These are phyloP conservation scores for Daldinia sp. DNA, from an alignment of 2,329 filamentous ascomycete species.

Conservation along the genomic window DNA sequence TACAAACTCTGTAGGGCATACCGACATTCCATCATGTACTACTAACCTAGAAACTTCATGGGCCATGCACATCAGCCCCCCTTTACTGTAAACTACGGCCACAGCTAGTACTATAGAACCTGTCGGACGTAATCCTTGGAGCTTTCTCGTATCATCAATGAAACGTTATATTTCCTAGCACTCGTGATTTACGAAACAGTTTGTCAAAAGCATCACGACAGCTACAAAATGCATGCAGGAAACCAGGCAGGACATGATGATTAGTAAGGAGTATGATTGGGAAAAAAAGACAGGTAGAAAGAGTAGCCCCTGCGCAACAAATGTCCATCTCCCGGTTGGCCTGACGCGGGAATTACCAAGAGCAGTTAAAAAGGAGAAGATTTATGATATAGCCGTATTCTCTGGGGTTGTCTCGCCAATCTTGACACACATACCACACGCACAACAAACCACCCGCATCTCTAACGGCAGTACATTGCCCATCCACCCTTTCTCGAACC, in stretches of 20 bases:
- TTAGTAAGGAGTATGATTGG: conserved; percentile 45
- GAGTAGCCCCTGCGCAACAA: conserved; percentile 45
- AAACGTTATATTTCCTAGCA: not conserved
- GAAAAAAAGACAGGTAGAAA: conserved; percentile 45
- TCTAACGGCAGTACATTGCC: conserved; percentile 43
- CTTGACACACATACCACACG: conserved; percentile 48
- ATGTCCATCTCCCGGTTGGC: conserved; percentile 45
- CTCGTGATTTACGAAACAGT: not conserved
- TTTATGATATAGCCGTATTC: conserved; percentile 58
- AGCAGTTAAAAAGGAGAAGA: conserved; percentile 56
- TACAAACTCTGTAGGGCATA: not conserved
- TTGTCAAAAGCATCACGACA: conserved; percentile 1
- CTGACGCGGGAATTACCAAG: conserved; percentile 48
- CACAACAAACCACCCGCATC: conserved; percentile 45
- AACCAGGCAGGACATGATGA: conserved; percentile 41
- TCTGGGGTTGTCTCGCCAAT: conserved; percentile 48
- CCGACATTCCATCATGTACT: not conserved
- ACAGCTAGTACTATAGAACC: not conserved
- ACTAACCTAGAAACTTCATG: not conserved
- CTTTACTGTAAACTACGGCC: not conserved
- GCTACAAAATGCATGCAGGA: conserved; percentile 8
- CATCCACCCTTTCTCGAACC: conserved; percentile 37
- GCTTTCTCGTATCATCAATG: not conserved
- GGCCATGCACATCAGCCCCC: not conserved
- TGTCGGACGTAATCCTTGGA: not conserved